Conservation (phyloP, 192 early-diverging fungal species). For the Funneliformis geosporum region DNA sequence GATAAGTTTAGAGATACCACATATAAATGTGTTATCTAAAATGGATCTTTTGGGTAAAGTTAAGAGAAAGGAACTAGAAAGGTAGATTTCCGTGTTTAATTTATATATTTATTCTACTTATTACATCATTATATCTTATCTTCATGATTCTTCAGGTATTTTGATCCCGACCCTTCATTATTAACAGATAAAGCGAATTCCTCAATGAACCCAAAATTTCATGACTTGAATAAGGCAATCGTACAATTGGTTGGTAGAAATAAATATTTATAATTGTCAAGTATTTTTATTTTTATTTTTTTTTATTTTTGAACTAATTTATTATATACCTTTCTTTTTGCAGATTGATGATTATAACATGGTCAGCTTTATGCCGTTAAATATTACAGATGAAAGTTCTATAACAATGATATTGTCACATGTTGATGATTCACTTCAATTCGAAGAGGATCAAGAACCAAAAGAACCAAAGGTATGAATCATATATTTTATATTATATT, state of each 20-base stretch:
- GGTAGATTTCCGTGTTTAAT: slow-evolving; percentile 2
- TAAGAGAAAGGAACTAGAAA: slow-evolving; percentile 64
- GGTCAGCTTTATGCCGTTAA: slow-evolving; percentile 92
- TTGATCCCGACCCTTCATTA: slow-evolving; percentile 88
- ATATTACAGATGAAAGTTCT: slow-evolving; percentile 94
- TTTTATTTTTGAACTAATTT: background rate
- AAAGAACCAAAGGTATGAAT: slow-evolving; percentile 58
- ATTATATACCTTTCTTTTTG: background rate
- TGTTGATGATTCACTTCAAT: slow-evolving; percentile 95
- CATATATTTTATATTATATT: too few species aligned
- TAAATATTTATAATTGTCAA: background rate
- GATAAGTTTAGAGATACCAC: slow-evolving; percentile 96
- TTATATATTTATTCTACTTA: background rate
- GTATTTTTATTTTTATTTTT: background rate
- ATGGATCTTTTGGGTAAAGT: slow-evolving; percentile 85
- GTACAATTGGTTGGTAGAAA: slow-evolving; percentile 67
- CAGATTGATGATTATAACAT: slow-evolving; percentile 96
- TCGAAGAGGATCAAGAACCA: slow-evolving; percentile 96
- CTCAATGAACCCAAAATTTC: slow-evolving; percentile 73
- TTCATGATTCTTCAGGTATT: slow-evolving; percentile 58
- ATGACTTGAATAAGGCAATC: slow-evolving; percentile 84
- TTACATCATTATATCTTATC: background rate
- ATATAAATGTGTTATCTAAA: slow-evolving; percentile 97
- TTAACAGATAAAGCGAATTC: slow-evolving; percentile 81
- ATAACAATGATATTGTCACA: slow-evolving; percentile 82